phyloP scores from a whole-genome alignment of 352 stramenopile genomes.

The Blastocystis hominis region DNA sequence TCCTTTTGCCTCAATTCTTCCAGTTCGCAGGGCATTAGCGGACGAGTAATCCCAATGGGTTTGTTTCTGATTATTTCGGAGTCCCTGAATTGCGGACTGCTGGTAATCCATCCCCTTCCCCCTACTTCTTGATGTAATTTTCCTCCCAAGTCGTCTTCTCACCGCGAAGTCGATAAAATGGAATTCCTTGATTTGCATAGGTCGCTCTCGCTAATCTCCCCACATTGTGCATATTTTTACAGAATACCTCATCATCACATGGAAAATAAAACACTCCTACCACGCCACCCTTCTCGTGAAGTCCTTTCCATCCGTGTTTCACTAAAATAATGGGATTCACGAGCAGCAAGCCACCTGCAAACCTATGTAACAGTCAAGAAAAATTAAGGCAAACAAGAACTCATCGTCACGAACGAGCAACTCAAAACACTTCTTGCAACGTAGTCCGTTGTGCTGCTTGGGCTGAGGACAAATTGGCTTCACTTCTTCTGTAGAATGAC shows the following conservation, averaged over 20 bases:
- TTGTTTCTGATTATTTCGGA: conserved; percentile 26
- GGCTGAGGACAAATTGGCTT: neutral
- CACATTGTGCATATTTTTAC: conserved; percentile 51
- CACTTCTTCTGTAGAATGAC: neutral
- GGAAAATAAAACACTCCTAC: neutral
- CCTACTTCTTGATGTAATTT: conserved; percentile 43
- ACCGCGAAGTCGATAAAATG: neutral
- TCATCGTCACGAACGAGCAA: conserved; percentile 43
- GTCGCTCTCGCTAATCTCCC: conserved; percentile 8
- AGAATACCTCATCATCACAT: neutral
- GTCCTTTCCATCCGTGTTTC: neutral
- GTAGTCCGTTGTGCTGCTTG: conserved; percentile 21
- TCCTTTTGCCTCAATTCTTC: neutral
- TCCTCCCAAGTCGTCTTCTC: conserved; percentile 53
- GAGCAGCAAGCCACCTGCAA: neutral
- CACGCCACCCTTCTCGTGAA: neutral
- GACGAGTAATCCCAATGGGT: neutral
- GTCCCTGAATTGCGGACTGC: neutral
- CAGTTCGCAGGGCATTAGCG: conserved; percentile 26
- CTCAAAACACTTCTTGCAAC: conserved; percentile 54
- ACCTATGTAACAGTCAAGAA: neutral
- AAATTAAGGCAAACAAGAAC: neutral
- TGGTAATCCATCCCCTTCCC: neutral
- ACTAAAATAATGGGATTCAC: conserved; percentile 2
- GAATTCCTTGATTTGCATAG: conserved; percentile 44